A percentile compares a stretch with the other conserved stretches of the same genome.
Evolutionary conservation across 2,329 filamentous ascomycete genomes (phyloP).

Genomic region (Aspergillus japonicus): DNA sequence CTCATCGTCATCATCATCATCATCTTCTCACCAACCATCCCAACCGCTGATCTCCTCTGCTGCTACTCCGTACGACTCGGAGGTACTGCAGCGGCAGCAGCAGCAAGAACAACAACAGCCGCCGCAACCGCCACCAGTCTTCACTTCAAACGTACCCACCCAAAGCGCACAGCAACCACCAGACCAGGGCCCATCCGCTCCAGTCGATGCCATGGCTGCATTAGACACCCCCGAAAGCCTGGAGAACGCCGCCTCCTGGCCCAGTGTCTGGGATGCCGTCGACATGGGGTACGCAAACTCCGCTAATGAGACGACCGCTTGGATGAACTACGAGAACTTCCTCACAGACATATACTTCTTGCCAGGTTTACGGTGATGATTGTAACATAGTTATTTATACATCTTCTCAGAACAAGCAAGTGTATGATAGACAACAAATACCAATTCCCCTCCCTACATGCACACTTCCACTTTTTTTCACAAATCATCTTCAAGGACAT

Average conservation of each 20-base stretch:
- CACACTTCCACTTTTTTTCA: too few relatives aligned
- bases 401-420: too few relatives aligned
- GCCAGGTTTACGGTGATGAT: slow-evolving; percentile 23
- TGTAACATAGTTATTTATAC: too few relatives aligned
- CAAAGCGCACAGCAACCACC: background rate
- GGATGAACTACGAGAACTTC: slow-evolving; percentile 30
- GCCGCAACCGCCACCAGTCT: background rate
- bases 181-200: background rate
- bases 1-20: background rate
- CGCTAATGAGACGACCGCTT: slow-evolving; percentile 21
- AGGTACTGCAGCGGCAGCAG: background rate
- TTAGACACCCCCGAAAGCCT: slow-evolving; percentile 1
- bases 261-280: slow-evolving; percentile 28
- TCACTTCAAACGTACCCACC: background rate
- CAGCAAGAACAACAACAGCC: background rate
- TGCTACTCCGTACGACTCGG: background rate
- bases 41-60: background rate
- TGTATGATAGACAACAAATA: background rate
- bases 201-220: background rate
- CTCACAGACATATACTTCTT: slow-evolving; percentile 27
- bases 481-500: too few relatives aligned
- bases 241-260: slow-evolving; percentile 15
- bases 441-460: background rate
- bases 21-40: background rate
- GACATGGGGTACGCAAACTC: slow-evolving; percentile 16